Conservation (phyloP, 768 basidiomycete species). For the Auriculariales sp. region DNA sequence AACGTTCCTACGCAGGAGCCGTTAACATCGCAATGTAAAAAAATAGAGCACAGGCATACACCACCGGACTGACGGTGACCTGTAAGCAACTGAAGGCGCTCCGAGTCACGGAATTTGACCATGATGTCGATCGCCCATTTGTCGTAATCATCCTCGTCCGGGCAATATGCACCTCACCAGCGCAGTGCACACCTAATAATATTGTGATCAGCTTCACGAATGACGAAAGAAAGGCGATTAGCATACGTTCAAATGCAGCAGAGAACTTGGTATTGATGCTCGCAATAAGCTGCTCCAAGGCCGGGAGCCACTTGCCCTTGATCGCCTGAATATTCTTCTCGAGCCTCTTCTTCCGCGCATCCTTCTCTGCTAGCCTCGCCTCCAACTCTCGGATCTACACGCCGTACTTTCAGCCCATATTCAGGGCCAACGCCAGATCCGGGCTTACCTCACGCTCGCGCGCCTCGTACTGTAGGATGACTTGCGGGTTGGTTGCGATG, state of each 20-base stretch:
- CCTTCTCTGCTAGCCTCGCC: constrained; percentile 36
- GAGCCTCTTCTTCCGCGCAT: constrained; percentile 34
- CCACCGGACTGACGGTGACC: constrained; percentile 90
- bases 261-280: constrained; percentile 82
- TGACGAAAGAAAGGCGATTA: too few species aligned
- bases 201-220: too few species aligned
- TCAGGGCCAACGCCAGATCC: too few species aligned
- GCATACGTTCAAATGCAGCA: constrained; percentile 69
- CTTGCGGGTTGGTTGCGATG: constrained; percentile 53
- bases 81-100: constrained; percentile 75
- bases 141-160: constrained; percentile 71
- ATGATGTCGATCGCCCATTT: constrained; percentile 95
- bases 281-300: constrained; percentile 54
- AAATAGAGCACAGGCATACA: constrained; percentile 43
- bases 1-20: constrained; percentile 73
- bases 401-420: too few species aligned
- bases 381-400: constrained; percentile 51
- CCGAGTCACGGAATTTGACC: constrained; percentile 88
- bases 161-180: constrained; percentile 80
- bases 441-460: constrained; percentile 58
- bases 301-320: constrained; percentile 74
- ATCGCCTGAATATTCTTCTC: constrained; percentile 49
- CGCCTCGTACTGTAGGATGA: constrained; percentile 70
- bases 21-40: constrained; percentile 2
- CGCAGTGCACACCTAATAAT: constrained; percentile 80